These are phyloP conservation scores for Dicorynia guianensis DNA, from an alignment of 306 rosid genomes.

Conservation along the genomic window DNA sequence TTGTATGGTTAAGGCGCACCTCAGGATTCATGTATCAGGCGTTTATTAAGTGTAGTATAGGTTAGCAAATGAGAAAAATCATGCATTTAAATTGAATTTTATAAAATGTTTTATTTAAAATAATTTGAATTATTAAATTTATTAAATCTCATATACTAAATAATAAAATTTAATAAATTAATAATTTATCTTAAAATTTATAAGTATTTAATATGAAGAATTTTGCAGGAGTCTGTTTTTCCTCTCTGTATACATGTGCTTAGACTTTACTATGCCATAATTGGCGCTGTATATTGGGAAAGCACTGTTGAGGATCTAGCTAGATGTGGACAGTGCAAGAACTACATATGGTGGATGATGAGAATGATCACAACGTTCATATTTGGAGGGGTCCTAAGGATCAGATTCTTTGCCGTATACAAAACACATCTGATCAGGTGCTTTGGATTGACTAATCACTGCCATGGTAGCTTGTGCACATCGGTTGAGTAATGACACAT, in stretches of 20 bases:
- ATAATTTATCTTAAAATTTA: no score
- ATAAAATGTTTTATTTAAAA: no score
- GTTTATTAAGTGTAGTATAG: no score
- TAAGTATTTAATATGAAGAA: no score
- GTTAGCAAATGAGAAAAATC: no score
- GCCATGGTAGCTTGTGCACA: conserved; percentile 36
- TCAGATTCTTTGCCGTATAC: conserved; percentile 46
- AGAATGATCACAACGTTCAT: conserved; percentile 29
- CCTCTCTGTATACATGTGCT: no score
- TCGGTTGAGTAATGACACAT: conserved; percentile 34
- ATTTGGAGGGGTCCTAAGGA: conserved; percentile 36
- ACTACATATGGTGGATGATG: conserved; percentile 18
- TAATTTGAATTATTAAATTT: no score
- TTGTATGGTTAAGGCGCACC: conserved; percentile 41
- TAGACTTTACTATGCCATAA: neutral
- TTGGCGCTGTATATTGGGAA: conserved; percentile 1
- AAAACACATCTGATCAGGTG: conserved; percentile 53
- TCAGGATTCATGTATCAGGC: conserved; percentile 21
- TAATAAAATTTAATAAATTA: no score
- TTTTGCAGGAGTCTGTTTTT: no score
- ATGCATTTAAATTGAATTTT: no score
- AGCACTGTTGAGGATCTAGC: neutral
- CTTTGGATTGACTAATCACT: conserved; percentile 56
- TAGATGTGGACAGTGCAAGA: neutral
- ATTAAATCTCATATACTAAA: no score